Base-by-base conservation (phyloP, 208 protist species). In the Leishmania mexicana region DNA sequence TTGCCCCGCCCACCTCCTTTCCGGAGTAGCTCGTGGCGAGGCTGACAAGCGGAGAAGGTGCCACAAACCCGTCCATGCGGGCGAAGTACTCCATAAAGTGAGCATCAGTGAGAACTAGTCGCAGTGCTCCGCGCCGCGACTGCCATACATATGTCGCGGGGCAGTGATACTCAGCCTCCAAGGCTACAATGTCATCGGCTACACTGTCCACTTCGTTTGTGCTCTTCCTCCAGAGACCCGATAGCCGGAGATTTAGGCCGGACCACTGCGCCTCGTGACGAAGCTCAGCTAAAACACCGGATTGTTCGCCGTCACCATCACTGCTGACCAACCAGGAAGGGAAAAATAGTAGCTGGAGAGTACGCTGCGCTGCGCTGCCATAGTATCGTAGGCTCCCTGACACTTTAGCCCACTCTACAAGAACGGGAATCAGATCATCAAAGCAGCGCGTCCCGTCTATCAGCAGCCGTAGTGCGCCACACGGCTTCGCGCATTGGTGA, bases 71-170 rank as follows among this genome's bases (percentile, higher is more conserved):
- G 40, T 88, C 81, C 11, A 81, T 60, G 49, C 31, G 31, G 7
- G 10, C 15, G 40, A 80, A 28, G 47, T 54, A 60, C 53, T 83
- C 80, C n/a, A 83, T 57, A 45, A 84, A 58, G 51, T 84, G 82
- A 24, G 58, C 45, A 65, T 87, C 74, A 11, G 80, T 84, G 28
- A 85, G 53, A 6, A 86, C 64, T n/a, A 89, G 70, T 19, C 78
- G 65, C 49, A 81, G 38, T 40, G 62, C 35, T n/a, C 38, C 54
- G 47, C 54, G 68, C 19, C 35, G 45, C 3, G 76, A 78, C 77
- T 86, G 75, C 80, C 88, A 88, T 58, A 71, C 78, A 74, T 80
- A 86, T 11, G 51, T 80, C 7, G 57, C 51, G 21, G 81, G 70
- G 19, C 24, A 21, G 6, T 73, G 28, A 21, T 86, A 57, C 21